Conservation (phyloP, 169 alveolate species). For the Plasmodium fragile region DNA sequence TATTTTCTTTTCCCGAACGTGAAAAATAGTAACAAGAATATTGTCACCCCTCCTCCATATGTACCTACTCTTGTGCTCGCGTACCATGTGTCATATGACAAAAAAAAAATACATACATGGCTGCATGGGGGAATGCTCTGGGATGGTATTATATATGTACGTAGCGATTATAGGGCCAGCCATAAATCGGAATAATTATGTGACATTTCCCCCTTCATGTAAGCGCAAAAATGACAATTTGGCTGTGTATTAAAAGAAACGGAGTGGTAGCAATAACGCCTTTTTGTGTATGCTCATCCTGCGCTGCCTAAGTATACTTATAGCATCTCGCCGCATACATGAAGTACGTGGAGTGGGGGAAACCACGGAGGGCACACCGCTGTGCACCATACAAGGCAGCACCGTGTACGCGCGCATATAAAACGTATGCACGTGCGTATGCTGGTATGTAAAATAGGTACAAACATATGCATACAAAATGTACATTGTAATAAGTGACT, state of each 20-base stretch:
- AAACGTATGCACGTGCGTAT: not conserved
- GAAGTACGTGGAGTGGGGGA: not conserved
- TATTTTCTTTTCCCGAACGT: not conserved
- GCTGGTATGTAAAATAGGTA: not conserved
- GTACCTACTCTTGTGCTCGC: not conserved
- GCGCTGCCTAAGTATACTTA: not conserved
- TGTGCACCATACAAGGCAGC: not conserved
- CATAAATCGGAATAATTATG: not conserved
- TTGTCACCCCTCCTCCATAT: not conserved
- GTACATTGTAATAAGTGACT: not conserved
- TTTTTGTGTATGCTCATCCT: not conserved
- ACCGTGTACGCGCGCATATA: not conserved
- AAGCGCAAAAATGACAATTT: not conserved
- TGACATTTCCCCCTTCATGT: not conserved
- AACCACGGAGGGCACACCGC: not conserved
- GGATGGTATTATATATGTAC: not conserved
- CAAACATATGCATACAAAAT: not conserved
- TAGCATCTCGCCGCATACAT: not conserved
- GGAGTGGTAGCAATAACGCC: not conserved
- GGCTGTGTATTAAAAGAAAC: not conserved
- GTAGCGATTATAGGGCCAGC: not conserved
- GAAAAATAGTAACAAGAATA: not conserved
- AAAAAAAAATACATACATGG: not conserved
- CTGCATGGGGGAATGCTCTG: not conserved
- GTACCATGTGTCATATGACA: not conserved